phyloP scores from a whole-genome alignment of 2,329 filamentous ascomycete genomes.

The Colletotrichum plurivorum region DNA sequence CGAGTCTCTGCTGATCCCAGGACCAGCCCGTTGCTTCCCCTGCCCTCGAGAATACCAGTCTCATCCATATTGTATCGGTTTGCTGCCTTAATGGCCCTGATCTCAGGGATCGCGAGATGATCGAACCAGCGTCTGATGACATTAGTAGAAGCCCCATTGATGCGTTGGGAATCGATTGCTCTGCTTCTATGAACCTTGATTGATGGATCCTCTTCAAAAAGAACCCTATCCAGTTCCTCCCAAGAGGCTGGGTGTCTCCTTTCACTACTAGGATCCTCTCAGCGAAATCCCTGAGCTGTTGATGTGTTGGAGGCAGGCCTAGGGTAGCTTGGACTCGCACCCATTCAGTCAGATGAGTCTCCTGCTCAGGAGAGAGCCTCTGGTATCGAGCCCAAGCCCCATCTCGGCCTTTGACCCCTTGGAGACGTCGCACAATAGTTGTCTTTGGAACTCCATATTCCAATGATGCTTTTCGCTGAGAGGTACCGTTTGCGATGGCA shows the following conservation, averaged over 20 bases:
- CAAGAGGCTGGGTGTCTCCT: not conserved
- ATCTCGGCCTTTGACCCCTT: too few relatives aligned
- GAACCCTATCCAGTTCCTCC: not conserved
- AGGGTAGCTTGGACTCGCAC: constrained; percentile 26
- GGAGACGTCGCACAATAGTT: not conserved
- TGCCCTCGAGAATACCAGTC: not conserved
- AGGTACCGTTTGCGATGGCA: constrained; percentile 42
- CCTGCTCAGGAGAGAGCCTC: constrained; percentile 12
- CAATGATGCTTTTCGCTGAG: not conserved
- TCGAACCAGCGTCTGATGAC: not conserved
- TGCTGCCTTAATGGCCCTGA: too few relatives aligned
- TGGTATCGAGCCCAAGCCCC: too few relatives aligned
- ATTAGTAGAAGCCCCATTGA: not conserved
- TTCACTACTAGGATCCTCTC: not conserved
- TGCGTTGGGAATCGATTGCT: not conserved
- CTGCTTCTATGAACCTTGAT: not conserved
- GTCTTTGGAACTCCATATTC: not conserved
- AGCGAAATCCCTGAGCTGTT: constrained; percentile 24
- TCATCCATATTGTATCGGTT: not conserved
- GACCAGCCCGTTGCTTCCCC: not conserved
- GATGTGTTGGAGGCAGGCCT: constrained; percentile 27
- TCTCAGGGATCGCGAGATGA: not conserved
- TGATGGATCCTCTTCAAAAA: not conserved
- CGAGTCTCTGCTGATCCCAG: constrained; percentile 1
- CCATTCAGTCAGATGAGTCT: constrained; percentile 27